Evolutionary conservation across 441 rosid species (phyloP).

Genomic region (Sinapis alba): DNA sequence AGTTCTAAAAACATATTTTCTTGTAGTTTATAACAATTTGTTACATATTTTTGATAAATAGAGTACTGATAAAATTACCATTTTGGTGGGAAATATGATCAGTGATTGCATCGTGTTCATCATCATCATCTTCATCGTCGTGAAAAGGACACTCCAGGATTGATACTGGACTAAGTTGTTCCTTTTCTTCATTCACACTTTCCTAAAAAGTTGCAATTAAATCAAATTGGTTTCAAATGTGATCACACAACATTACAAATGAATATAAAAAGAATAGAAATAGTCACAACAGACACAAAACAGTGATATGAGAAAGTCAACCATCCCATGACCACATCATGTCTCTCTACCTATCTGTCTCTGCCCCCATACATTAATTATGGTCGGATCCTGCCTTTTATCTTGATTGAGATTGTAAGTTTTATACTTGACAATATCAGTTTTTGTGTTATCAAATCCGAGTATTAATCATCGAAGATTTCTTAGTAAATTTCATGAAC

Average conservation of each 20-base stretch:
- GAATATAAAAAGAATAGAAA: not conserved
- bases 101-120: constrained; percentile 22
- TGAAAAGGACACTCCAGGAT: constrained; percentile 72
- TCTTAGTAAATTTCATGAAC: constrained; percentile 1
- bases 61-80: not conserved
- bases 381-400: not conserved
- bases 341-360: constrained; percentile 31
- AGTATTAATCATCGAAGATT: constrained; percentile 9
- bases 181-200: constrained; percentile 59
- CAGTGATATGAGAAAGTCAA: constrained; percentile 35
- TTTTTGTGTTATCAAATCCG: constrained; percentile 1
- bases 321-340: constrained; percentile 37
- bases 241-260: not conserved
- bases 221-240: not conserved
- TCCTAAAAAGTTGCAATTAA: constrained; percentile 41
- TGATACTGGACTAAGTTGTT: constrained; percentile 80
- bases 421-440: not conserved
- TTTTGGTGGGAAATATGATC: constrained; percentile 23
- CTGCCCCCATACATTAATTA: constrained; percentile 1
- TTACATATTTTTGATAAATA: not conserved
- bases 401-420: not conserved
- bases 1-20: not conserved
- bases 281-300: not conserved
- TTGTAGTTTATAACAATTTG: not conserved
- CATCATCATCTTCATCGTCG: constrained; percentile 44